Percentiles rank a stretch among this genome's conserved stretches.
Conservation (phyloP, 441 rosid genomes). For the Gossypium lobatum region DNA sequence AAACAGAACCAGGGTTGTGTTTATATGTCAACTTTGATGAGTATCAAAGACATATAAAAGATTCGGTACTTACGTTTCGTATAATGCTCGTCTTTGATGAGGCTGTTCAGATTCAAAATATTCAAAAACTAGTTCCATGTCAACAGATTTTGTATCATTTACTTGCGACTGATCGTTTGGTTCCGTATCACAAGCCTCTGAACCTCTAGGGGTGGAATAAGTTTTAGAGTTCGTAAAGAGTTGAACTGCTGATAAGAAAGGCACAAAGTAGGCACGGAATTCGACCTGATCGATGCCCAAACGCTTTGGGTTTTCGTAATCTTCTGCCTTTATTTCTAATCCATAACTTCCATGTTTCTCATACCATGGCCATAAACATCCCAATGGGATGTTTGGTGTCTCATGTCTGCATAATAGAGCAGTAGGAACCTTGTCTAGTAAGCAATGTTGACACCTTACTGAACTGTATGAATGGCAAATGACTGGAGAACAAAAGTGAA, state of each 20-base stretch:
- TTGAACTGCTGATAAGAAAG: slow-evolving; percentile 54
- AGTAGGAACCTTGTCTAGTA: slow-evolving; percentile 15
- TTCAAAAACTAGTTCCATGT: slow-evolving; percentile 39
- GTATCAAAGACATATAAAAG: neutral
- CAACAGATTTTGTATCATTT: slow-evolving; percentile 16
- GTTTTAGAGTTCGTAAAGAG: slow-evolving; percentile 27
- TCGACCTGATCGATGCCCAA: slow-evolving; percentile 35
- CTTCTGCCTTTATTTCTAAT: slow-evolving; percentile 46
- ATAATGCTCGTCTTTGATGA: slow-evolving; percentile 42
- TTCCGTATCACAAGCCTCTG: slow-evolving; percentile 5
- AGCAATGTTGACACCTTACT: slow-evolving; percentile 26
- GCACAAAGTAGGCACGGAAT: slow-evolving; percentile 52
- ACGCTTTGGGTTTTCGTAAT: slow-evolving; percentile 31
- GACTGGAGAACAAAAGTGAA: slow-evolving; percentile 43
- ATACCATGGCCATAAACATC: slow-evolving; percentile 53
- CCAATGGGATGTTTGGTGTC: slow-evolving; percentile 34
- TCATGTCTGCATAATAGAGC: slow-evolving; percentile 33
- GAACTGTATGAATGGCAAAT: slow-evolving; percentile 22
- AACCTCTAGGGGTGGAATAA: slow-evolving; percentile 13
- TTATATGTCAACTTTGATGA: neutral
- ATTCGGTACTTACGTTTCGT: slow-evolving; percentile 36
- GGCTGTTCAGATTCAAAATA: slow-evolving; percentile 50
- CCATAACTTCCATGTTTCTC: slow-evolving; percentile 48
- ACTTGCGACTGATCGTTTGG: slow-evolving; percentile 2
- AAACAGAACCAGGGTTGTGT: neutral